These are phyloP conservation scores for Chenopodium quinoa DNA, from an alignment of 148 eudicot species.

Conservation along the genomic window DNA sequence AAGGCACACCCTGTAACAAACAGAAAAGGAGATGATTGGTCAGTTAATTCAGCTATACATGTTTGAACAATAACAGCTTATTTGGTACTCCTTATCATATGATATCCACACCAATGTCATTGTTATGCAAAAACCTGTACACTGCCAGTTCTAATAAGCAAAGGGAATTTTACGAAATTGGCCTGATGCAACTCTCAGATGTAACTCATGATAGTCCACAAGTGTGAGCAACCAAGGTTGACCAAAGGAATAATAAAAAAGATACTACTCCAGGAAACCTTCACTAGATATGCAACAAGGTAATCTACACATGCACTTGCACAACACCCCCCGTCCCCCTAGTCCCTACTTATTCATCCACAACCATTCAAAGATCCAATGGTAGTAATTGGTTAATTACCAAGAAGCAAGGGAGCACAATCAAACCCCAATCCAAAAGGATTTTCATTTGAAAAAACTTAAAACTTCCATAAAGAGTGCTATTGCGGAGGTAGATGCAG, in stretches of 20 bases:
- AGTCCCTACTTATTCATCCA: no score
- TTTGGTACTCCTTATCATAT: no score
- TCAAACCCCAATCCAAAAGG: background rate
- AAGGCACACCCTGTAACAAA: conserved; percentile 8
- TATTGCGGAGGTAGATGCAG: background rate
- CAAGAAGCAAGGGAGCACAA: background rate
- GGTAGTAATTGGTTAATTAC: background rate
- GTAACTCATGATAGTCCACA: background rate
- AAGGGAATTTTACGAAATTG: background rate
- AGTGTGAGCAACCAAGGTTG: background rate
- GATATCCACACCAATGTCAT: background rate
- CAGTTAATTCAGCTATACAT: background rate
- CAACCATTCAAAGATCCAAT: no score
- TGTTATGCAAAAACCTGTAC: background rate
- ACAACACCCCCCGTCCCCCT: background rate
- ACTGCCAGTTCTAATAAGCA: background rate
- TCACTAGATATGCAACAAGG: background rate
- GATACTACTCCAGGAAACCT: no score
- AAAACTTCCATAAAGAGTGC: background rate
- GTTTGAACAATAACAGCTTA: background rate
- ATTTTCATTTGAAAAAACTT: background rate
- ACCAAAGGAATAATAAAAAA: no score
- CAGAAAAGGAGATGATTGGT: background rate
- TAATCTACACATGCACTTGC: conserved; percentile 1
- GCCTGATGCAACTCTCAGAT: background rate